Evolutionary conservation across 2,329 filamentous ascomycete species (phyloP), one percentile per base, ranked within the genome.

Genomic region (Colletotrichum tamarilloi): DNA sequence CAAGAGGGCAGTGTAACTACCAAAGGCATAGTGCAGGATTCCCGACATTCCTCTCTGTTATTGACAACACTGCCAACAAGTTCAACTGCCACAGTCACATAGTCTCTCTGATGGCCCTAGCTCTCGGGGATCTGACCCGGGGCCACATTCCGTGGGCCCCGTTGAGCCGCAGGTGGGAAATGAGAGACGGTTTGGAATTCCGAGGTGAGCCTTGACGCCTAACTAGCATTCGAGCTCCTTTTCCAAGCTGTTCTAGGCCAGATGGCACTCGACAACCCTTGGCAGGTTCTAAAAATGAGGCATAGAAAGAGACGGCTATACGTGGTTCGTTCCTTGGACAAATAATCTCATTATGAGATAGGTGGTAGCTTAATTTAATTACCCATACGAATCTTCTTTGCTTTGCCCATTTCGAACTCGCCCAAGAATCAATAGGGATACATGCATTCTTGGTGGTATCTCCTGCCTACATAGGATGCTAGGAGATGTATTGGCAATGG

Each of bases 141-240:
- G 53, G 38, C 42, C 42, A 68, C 69, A 64, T 64, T 68, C 69
- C 69, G 53, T 35, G 12, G n/a, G 19, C 22, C 26, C 49, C 52
- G 24, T 35, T 42, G 24, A 60, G 63, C 35, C 49, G 56, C 32
- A 49, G 14, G 30, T 60, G 57, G 63, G 68, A 71, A 67, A 62
- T 67, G 46, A 71, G 26, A 30, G 35, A 52, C 6, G 30, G 56
- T n/a, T 32, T 38, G n/a, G 56, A 46, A 60, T 46, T 67, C 12
- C 14, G 32, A 42, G 32, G 28, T 52, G 2, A 65, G 26, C 26
- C 22, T 65, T n/a, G 19, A 49, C 14, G 62, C 62, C 22, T 16
- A 12, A 60, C 26, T 35, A 12, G 26, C 5, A 38, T 16, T 19
- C 46, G 35, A 49, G 11, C 55, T 9, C 26, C 26, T 7, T 19